Percentiles rank a stretch among this genome's conserved stretches.
Conservation (phyloP, 768 basidiomycete genomes). For the Nidularia sp. region DNA sequence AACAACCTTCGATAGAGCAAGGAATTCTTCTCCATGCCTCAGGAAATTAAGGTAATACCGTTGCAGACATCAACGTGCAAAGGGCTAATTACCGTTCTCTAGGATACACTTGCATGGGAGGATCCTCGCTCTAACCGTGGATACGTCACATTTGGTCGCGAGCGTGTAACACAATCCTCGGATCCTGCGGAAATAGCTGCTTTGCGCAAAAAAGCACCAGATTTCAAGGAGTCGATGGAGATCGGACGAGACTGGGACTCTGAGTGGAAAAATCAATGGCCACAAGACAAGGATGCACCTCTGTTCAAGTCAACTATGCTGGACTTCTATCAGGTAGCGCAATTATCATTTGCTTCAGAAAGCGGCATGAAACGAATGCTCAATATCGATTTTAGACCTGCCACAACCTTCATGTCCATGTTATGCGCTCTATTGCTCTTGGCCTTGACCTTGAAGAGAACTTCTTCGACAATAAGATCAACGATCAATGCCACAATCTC, state of each 20-base stretch:
- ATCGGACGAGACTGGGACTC: constrained; percentile 84
- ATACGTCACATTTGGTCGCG: constrained; percentile 77
- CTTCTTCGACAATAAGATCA: constrained; percentile 73
- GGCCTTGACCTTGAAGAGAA: constrained; percentile 69
- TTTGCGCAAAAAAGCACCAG: constrained; percentile 72
- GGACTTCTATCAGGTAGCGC: constrained; percentile 61
- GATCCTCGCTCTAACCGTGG: constrained; percentile 85
- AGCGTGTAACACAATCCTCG: constrained; percentile 73
- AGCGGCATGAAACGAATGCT: too few species aligned
- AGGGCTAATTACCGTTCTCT: too few species aligned
- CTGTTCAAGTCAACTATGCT: constrained; percentile 72
- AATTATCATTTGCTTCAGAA: too few species aligned
- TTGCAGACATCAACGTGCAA: too few species aligned
- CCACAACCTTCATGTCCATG: constrained; percentile 66
- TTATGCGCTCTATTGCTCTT: constrained; percentile 85
- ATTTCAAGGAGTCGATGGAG: constrained; percentile 85
- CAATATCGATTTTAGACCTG: constrained; percentile 45
- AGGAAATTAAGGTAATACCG: constrained; percentile 57
- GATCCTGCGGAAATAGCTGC: constrained; percentile 70
- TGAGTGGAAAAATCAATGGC: constrained; percentile 80
- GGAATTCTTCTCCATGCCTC: constrained; percentile 68
- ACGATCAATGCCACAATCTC: constrained; percentile 79
- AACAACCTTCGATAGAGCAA: constrained; percentile 48
- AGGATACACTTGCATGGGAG: constrained; percentile 74
- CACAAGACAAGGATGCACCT: constrained; percentile 55